A percentile compares a stretch with the other conserved stretches of the same genome.
Conservation (phyloP, 352 stramenopile species). For the Pilasporangium apinafurcum region DNA sequence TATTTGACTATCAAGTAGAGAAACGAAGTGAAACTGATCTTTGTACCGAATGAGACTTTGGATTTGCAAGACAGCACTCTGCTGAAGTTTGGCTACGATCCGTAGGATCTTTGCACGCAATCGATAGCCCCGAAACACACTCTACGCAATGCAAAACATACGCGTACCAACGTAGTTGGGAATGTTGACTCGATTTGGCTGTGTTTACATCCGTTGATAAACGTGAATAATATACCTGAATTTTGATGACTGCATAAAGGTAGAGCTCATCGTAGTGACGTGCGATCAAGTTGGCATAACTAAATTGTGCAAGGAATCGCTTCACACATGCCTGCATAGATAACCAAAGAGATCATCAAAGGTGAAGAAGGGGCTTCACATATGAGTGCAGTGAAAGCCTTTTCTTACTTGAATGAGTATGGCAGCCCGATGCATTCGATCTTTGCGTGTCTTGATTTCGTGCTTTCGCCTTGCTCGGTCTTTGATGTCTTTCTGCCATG, state of each 20-base stretch:
- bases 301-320: conserved; percentile 41
- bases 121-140: conserved; percentile 31
- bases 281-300: conserved; percentile 25
- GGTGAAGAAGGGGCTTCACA: too few species aligned
- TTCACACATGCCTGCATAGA: conserved; percentile 28
- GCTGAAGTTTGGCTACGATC: conserved; percentile 33
- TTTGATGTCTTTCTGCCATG: conserved; percentile 47
- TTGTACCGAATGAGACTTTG: conserved; percentile 43
- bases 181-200: too few species aligned
- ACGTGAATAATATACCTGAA: conserved; percentile 29
- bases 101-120: conserved; percentile 31
- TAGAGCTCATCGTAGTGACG: conserved; percentile 38
- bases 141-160: conserved; percentile 8
- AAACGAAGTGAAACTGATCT: neutral
- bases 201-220: too few species aligned
- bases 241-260: conserved; percentile 25
- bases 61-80: conserved; percentile 40
- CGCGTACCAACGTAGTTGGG: neutral
- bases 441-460: conserved; percentile 24
- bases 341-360: too few species aligned
- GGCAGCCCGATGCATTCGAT: conserved; percentile 29
- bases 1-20: too few species aligned
- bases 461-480: conserved; percentile 35
- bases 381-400: too few species aligned
- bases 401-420: conserved; percentile 46